These are phyloP conservation scores for Fusarium tanahbumbuense DNA, from an alignment of 2,329 filamentous ascomycete genomes.

Conservation along the genomic window DNA sequence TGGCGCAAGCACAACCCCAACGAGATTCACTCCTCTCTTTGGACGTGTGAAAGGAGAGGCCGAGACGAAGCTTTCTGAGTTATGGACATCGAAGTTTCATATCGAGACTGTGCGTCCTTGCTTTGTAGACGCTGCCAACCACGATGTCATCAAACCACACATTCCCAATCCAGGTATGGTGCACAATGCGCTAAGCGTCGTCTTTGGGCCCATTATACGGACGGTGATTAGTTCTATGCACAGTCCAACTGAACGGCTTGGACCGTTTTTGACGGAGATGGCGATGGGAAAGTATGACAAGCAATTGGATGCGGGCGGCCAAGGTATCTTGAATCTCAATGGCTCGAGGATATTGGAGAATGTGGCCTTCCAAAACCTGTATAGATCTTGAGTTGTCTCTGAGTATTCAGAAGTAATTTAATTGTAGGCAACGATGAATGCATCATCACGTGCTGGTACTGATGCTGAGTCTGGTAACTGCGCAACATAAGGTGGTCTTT, in stretches of 20 bases:
- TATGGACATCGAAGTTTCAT: slow-evolving; percentile 12
- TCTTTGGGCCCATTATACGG: slow-evolving; percentile 9
- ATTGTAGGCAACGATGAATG: not conserved
- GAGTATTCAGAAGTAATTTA: too few relatives aligned
- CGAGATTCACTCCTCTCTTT: slow-evolving; percentile 21
- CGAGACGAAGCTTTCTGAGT: slow-evolving; percentile 21
- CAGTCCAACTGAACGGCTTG: slow-evolving; percentile 31
- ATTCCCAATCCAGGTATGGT: slow-evolving; percentile 21
- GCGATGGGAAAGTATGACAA: slow-evolving; percentile 34
- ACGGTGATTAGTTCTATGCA: slow-evolving; percentile 9
- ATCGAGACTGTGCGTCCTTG: slow-evolving; percentile 29
- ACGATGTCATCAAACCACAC: slow-evolving; percentile 24
- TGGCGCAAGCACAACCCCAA: slow-evolving; percentile 17
- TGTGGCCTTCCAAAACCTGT: slow-evolving; percentile 15
- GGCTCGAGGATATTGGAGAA: slow-evolving; percentile 34
- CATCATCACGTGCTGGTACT: not conserved
- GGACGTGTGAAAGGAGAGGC: slow-evolving; percentile 34
- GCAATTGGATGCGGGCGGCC: not conserved
- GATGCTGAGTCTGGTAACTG: too few relatives aligned
- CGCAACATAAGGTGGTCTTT: not conserved
- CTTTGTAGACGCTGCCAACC: slow-evolving; percentile 27
- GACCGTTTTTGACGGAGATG: slow-evolving; percentile 24
- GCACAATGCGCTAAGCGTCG: not conserved
- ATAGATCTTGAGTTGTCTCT: not conserved
- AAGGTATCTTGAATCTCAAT: slow-evolving; percentile 17